A percentile compares a stretch with the other conserved stretches of the same genome.
Conservation (phyloP, 2,329 filamentous ascomycete species). For the Tolypocladium sp. region DNA sequence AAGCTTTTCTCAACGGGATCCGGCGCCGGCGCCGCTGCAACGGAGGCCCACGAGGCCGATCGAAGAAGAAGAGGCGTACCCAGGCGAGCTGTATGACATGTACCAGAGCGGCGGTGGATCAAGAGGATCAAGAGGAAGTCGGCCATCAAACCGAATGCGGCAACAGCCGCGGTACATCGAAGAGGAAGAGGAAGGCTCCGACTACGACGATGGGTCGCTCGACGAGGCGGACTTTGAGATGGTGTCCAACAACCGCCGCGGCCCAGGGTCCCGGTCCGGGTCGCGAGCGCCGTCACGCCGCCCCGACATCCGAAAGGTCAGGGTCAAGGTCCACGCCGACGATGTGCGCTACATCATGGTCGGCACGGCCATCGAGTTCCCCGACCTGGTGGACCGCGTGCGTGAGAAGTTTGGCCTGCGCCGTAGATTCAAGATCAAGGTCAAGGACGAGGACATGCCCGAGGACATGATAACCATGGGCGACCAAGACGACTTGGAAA, state of each 20-base stretch:
- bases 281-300: constrained; percentile 48
- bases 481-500: constrained; percentile 91
- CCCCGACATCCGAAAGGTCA: constrained; percentile 66
- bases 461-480: constrained; percentile 94
- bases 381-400: constrained; percentile 69
- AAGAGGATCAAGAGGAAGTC: constrained; percentile 25
- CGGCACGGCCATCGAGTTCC: constrained; percentile 60
- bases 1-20: constrained; percentile 31
- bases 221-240: constrained; percentile 78
- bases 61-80: constrained; percentile 53
- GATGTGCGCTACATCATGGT: constrained; percentile 94
- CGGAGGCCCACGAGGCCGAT: constrained; percentile 19
- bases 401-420: constrained; percentile 77
- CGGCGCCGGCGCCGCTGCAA: constrained; percentile 15
- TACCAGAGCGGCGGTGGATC: constrained; percentile 35
- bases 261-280: constrained; percentile 35
- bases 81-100: constrained; percentile 62
- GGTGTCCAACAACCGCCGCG: constrained; percentile 45
- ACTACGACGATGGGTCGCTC: constrained; percentile 60
- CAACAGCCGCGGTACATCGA: constrained; percentile 59
- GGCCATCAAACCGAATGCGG: constrained; percentile 17
- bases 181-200: constrained; percentile 72
- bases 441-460: constrained; percentile 67
- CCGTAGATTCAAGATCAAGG: constrained; percentile 78
- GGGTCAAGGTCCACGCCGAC: constrained; percentile 84